Conservation (phyloP, 2,329 filamentous ascomycete genomes). For the Fusarium sp. region DNA sequence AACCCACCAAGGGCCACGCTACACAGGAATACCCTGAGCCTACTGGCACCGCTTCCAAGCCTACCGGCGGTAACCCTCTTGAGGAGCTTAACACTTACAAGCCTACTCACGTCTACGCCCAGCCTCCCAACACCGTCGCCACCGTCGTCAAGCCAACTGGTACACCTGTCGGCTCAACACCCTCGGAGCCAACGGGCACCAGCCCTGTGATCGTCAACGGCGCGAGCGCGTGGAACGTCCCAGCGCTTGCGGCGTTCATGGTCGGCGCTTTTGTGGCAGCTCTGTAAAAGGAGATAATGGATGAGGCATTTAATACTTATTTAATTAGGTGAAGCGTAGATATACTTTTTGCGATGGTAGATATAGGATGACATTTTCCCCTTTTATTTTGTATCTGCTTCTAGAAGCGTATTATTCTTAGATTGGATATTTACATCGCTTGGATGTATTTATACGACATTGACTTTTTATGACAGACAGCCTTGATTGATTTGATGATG, state of each 20-base stretch:
- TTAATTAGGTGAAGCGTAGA: constrained; percentile 9
- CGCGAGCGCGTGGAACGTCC: constrained; percentile 21
- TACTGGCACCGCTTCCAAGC: not conserved
- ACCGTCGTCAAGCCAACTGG: constrained; percentile 26
- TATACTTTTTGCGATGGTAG: constrained; percentile 17
- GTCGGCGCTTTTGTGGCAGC: constrained; percentile 19
- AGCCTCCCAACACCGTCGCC: constrained; percentile 16
- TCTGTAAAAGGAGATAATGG: constrained; percentile 8
- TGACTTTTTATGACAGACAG: constrained; percentile 9
- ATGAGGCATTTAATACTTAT: constrained; percentile 22
- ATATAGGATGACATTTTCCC: constrained; percentile 6
- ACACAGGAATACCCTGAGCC: not conserved
- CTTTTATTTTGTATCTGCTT: not conserved
- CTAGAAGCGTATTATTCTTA: not conserved
- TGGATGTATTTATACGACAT: constrained; percentile 3
- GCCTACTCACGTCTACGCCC: not conserved
- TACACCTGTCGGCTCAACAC: not conserved
- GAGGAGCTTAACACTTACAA: constrained; percentile 14
- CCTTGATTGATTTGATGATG: not conserved
- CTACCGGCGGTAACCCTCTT: constrained; percentile 2
- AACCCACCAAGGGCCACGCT: not conserved
- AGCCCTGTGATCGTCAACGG: constrained; percentile 16
- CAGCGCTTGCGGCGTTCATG: constrained; percentile 12
- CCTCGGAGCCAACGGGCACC: constrained; percentile 14
- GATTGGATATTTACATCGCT: not conserved